These are phyloP conservation scores for Thalassia testudinum DNA, from an alignment of 116 monocot species.

Conservation along the genomic window DNA sequence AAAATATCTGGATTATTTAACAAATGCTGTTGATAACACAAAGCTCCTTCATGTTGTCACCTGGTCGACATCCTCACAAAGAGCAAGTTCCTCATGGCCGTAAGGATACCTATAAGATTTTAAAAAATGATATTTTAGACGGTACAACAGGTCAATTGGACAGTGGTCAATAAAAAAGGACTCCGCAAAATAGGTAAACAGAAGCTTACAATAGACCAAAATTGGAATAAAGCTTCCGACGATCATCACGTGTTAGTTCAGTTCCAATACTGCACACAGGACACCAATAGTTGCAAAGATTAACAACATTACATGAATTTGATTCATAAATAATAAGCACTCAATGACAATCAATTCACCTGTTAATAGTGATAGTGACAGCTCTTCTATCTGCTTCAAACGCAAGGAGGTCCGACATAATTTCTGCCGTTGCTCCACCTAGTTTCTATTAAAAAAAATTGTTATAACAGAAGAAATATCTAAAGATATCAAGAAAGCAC, in stretches of 20 bases:
- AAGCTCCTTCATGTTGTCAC: slow-evolving; percentile 10
- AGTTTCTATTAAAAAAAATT: slow-evolving; percentile 43
- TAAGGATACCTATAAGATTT: slow-evolving; percentile 60
- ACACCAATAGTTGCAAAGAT: neutral
- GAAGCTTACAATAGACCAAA: slow-evolving; percentile 80
- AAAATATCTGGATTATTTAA: no score
- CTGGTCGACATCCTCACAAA: slow-evolving; percentile 88
- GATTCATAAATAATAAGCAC: no score
- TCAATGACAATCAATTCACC: slow-evolving; percentile 10
- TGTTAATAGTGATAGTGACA: slow-evolving; percentile 92
- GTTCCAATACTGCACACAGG: slow-evolving; percentile 82
- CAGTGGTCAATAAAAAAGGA: no score
- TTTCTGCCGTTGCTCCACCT: slow-evolving; percentile 91
- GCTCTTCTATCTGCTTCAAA: slow-evolving; percentile 99
- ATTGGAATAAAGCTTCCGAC: slow-evolving; percentile 81
- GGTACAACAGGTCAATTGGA: no score
- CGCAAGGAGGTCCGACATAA: slow-evolving; percentile 85
- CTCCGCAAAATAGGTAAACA: no score
- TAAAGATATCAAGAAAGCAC: no score
- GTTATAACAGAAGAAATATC: neutral
- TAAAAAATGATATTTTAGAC: neutral
- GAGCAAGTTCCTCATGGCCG: slow-evolving; percentile 89
- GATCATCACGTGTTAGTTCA: slow-evolving; percentile 84
- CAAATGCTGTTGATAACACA: no score
- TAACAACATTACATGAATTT: no score